Evolutionary conservation across 495 filamentous ascomycete species (phyloP).

Genomic region (Clohesyomyces aquaticus): DNA sequence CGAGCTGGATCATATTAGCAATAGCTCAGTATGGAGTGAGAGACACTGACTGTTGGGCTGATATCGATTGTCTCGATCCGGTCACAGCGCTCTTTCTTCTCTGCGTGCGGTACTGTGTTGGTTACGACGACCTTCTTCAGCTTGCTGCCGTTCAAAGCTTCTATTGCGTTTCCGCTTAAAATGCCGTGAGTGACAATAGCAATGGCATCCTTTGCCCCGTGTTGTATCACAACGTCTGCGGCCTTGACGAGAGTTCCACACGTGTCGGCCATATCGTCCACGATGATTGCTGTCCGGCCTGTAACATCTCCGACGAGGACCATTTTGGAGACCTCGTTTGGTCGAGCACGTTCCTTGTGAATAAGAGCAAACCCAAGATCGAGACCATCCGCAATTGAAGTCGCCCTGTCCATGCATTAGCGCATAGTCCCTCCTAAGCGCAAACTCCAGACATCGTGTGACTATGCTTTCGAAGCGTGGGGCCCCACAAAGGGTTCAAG

Average conservation of each 20-base stretch:
- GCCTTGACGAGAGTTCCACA: conserved; percentile 95
- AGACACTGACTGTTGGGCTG: conserved; percentile 71
- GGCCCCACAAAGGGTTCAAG: no score
- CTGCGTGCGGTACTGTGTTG: conserved; percentile 90
- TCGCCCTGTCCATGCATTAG: conserved; percentile 62
- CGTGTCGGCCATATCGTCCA: conserved; percentile 85
- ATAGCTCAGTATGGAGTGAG: conserved; percentile 2
- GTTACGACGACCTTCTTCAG: conserved; percentile 85
- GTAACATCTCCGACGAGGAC: conserved; percentile 71
- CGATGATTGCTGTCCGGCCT: conserved; percentile 66
- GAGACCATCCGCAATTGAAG: conserved; percentile 92
- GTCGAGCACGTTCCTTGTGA: conserved; percentile 94
- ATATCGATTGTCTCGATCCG: conserved; percentile 92
- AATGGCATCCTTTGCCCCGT: conserved; percentile 84
- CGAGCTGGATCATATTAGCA: conserved; percentile 50
- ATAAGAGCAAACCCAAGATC: conserved; percentile 97
- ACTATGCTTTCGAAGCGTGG: no score
- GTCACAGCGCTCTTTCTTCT: conserved; percentile 77
- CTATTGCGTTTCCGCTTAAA: conserved; percentile 86
- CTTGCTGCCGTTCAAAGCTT: conserved; percentile 81
- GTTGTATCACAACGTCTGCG: conserved; percentile 84
- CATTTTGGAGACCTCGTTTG: conserved; percentile 96
- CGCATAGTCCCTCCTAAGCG: neutral
- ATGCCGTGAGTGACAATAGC: conserved; percentile 98
- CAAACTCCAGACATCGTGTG: neutral